phyloP scores from a whole-genome alignment of 1,139 yeast genomes.

The Candida sp. region DNA sequence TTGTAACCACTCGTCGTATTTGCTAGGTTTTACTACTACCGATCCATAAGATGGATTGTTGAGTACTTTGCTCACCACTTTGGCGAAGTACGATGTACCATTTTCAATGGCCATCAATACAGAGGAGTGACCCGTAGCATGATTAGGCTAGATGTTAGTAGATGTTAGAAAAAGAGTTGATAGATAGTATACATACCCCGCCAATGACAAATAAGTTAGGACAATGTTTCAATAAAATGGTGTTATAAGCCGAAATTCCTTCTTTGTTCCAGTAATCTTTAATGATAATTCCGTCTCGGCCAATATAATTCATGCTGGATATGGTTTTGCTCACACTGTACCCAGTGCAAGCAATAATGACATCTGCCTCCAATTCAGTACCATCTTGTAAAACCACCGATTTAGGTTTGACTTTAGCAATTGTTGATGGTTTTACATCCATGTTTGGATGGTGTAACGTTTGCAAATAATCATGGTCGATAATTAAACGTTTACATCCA shows the following conservation, averaged over 20 bases:
- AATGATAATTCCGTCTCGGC: slow-evolving; percentile 23
- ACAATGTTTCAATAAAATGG: slow-evolving; percentile 27
- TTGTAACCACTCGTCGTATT: slow-evolving; percentile 34
- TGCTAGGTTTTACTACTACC: slow-evolving; percentile 28
- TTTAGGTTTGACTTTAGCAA: slow-evolving; percentile 24
- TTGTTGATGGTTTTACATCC: slow-evolving; percentile 20
- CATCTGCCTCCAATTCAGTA: slow-evolving; percentile 28
- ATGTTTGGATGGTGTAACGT: slow-evolving; percentile 29
- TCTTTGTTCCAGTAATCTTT: slow-evolving; percentile 24
- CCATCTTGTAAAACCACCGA: slow-evolving; percentile 31
- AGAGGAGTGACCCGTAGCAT: slow-evolving; percentile 44
- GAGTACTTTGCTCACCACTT: slow-evolving; percentile 25
- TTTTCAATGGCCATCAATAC: slow-evolving; percentile 42
- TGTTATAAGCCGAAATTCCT: slow-evolving; percentile 36
- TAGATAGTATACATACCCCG: slow-evolving; percentile 18
- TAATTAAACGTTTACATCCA: slow-evolving; percentile 43
- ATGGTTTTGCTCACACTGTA: slow-evolving; percentile 23
- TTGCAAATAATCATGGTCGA: slow-evolving; percentile 35
- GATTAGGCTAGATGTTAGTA: slow-evolving; percentile 22
- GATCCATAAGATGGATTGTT: slow-evolving; percentile 23
- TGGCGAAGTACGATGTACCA: slow-evolving; percentile 22
- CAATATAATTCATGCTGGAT: slow-evolving; percentile 18
- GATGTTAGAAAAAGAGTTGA: background rate
- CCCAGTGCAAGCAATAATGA: slow-evolving; percentile 45
- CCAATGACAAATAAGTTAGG: slow-evolving; percentile 37